These are phyloP conservation scores for Calocybe gangraenosa DNA, from an alignment of 768 basidiomycete genomes.

Conservation along the genomic window DNA sequence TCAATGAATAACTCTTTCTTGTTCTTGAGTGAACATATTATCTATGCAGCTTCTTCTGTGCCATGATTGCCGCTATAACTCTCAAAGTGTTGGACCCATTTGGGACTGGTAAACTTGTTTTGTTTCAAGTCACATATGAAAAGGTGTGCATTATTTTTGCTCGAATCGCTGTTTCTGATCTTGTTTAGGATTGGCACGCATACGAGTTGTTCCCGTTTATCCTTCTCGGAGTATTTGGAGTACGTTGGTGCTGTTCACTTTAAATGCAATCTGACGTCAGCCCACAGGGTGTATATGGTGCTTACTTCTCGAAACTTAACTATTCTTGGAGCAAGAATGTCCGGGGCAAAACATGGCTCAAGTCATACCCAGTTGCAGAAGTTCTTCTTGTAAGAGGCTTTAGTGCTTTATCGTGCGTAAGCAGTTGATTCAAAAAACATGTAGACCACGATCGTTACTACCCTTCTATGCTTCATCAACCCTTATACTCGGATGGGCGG, in stretches of 20 bases:
- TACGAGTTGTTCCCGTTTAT: conserved; percentile 85
- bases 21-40: conserved; percentile 17
- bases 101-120: conserved; percentile 88
- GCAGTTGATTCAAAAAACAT: conserved; percentile 5
- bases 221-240: conserved; percentile 85
- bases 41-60: conserved; percentile 87
- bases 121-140: conserved; percentile 89
- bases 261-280: conserved; percentile 7
- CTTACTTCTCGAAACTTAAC: conserved; percentile 89
- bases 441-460: conserved; percentile 77
- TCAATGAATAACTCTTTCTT: conserved; percentile 15
- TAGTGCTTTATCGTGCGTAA: not conserved
- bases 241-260: conserved; percentile 29
- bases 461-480: conserved; percentile 78
- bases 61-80: conserved; percentile 95
- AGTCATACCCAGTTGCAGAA: conserved; percentile 74
- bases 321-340: conserved; percentile 83
- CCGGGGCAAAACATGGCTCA: conserved; percentile 79
- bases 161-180: not conserved
- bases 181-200: conserved; percentile 81
- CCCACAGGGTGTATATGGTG: conserved; percentile 85
- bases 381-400: conserved; percentile 64
- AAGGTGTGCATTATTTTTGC: conserved; percentile 40
- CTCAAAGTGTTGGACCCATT: conserved; percentile 92
- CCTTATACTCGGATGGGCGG: conserved; percentile 92